Evolutionary conservation across 2,329 filamentous ascomycete genomes (phyloP).

Genomic region (Chaetomiaceae sp.): DNA sequence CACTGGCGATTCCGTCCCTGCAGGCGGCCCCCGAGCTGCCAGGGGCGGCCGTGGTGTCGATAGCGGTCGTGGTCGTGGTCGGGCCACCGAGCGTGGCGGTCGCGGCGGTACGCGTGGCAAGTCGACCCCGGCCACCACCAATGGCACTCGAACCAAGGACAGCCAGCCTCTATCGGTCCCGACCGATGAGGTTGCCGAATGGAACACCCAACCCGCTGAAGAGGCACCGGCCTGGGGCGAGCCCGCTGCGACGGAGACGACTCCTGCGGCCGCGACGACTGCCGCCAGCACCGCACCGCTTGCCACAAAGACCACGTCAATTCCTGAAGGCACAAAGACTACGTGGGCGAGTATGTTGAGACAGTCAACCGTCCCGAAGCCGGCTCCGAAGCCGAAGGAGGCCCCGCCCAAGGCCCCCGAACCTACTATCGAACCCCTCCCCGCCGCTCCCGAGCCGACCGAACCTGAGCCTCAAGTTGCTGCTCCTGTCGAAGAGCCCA

Average conservation of each 20-base stretch:
- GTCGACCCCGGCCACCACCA: constrained; percentile 53
- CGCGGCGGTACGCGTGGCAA: constrained; percentile 60
- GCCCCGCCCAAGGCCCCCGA: constrained; percentile 42
- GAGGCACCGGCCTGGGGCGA: constrained; percentile 43
- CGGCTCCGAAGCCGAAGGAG: constrained; percentile 51
- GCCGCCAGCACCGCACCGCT: constrained; percentile 30
- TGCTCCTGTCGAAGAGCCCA: constrained; percentile 32
- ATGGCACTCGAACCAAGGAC: constrained; percentile 57
- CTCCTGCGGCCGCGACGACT: constrained; percentile 30
- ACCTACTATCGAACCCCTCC: constrained; percentile 40
- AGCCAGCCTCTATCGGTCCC: constrained; percentile 56
- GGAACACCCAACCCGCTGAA: constrained; percentile 46
- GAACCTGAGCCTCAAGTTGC: constrained; percentile 37
- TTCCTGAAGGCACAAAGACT: constrained; percentile 36
- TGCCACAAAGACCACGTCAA: constrained; percentile 32
- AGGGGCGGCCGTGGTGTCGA: constrained; percentile 62
- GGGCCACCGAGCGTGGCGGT: constrained; percentile 23
- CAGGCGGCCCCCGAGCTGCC: constrained; percentile 42
- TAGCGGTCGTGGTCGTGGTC: constrained; percentile 53
- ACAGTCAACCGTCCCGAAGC: constrained; percentile 54
- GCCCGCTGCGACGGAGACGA: constrained; percentile 32
- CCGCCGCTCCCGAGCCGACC: constrained; percentile 36
- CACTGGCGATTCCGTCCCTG: constrained; percentile 44
- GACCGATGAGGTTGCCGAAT: constrained; percentile 64
- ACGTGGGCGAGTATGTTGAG: constrained; percentile 75